Conservation (phyloP, 768 basidiomycete genomes). For the Xerocomellus amylosporus region DNA sequence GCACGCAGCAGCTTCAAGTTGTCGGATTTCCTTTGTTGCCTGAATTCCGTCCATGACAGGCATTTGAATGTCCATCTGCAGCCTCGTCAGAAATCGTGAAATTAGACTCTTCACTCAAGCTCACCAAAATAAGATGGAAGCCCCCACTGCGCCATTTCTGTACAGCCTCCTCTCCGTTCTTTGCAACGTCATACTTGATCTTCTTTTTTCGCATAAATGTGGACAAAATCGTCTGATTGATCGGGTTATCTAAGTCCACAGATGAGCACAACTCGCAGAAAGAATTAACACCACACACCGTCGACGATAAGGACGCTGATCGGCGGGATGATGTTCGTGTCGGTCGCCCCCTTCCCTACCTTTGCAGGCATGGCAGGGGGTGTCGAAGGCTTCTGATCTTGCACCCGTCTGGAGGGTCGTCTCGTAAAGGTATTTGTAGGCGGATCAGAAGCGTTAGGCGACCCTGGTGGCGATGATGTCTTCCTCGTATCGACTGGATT, state of each 20-base stretch:
- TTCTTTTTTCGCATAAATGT: constrained; percentile 96
- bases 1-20: constrained; percentile 72
- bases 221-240: constrained; percentile 96
- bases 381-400: constrained; percentile 28
- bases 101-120: constrained; percentile 28
- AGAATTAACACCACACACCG: constrained; percentile 49
- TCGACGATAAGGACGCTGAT: constrained; percentile 98
- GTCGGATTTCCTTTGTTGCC: constrained; percentile 93
- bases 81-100: constrained; percentile 11
- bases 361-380: constrained; percentile 37
- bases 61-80: constrained; percentile 99
- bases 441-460: constrained; percentile 28
- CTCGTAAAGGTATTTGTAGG: constrained; percentile 26
- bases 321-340: constrained; percentile 84
- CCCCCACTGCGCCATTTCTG: constrained; percentile 90
- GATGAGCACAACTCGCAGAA: constrained; percentile 12
- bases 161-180: constrained; percentile 93
- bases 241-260: constrained; percentile 78
- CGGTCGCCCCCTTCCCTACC: constrained; percentile 50
- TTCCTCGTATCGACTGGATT: constrained; percentile 31
- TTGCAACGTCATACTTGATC: constrained; percentile 92
- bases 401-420: constrained; percentile 32
- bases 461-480: constrained; percentile 34
- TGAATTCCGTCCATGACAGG: constrained; percentile 98
- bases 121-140: constrained; percentile 93